phyloP scores from a whole-genome alignment of 2,329 filamentous ascomycete genomes.

The Hypoxylon sp. region DNA sequence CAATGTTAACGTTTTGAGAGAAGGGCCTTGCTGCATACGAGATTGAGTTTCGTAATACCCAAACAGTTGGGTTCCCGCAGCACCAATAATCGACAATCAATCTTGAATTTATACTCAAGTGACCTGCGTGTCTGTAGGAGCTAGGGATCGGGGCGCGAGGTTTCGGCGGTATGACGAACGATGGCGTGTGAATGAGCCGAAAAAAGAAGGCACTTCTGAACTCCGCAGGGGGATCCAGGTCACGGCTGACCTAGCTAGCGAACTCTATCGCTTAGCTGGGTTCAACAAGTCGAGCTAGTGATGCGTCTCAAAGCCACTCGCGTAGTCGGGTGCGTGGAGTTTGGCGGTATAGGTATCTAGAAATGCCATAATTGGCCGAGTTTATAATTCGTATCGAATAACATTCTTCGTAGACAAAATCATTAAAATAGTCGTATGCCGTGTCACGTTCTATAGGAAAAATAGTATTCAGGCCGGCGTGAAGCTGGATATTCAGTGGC shows the following conservation, averaged over 20 bases:
- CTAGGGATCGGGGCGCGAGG: neutral
- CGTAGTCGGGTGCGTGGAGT: neutral
- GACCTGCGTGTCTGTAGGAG: neutral
- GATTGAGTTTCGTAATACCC: slow-evolving; percentile 41
- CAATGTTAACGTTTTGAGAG: neutral
- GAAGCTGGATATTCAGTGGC: neutral
- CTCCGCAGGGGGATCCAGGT: slow-evolving; percentile 25
- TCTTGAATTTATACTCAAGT: neutral
- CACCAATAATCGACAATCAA: slow-evolving; percentile 7
- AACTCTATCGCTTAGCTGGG: slow-evolving; percentile 19
- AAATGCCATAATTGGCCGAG: slow-evolving; percentile 2
- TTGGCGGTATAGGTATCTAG: slow-evolving; percentile 9
- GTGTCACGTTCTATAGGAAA: neutral
- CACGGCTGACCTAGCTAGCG: slow-evolving; percentile 13
- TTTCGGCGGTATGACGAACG: slow-evolving; percentile 29
- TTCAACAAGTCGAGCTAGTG: slow-evolving; percentile 16
- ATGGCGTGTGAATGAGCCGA: slow-evolving; percentile 25
- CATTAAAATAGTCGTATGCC: neutral
- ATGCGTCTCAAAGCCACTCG: slow-evolving; percentile 25
- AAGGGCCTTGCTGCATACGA: slow-evolving; percentile 29
- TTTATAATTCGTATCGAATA: slow-evolving; percentile 3
- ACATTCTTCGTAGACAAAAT: slow-evolving; percentile 3
- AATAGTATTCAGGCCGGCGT: neutral
- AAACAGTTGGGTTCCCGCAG: slow-evolving; percentile 29
- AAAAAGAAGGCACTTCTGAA: slow-evolving; percentile 16